These are phyloP conservation scores for Mycena belliarum DNA, from an alignment of 768 basidiomycete species.

Conservation along the genomic window DNA sequence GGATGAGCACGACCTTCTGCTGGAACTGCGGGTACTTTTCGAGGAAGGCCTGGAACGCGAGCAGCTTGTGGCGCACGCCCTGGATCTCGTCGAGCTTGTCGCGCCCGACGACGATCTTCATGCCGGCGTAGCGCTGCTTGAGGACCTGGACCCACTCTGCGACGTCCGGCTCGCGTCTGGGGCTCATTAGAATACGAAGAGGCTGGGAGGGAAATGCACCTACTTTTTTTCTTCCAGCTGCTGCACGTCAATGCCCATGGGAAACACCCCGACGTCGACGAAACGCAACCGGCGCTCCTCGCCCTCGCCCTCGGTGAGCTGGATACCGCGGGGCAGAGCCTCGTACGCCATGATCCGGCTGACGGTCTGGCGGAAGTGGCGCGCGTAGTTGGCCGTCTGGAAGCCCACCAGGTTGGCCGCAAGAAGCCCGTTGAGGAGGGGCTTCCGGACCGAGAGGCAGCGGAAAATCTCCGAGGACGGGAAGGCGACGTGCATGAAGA, in stretches of 20 bases:
- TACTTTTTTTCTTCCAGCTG: slow-evolving; percentile 68
- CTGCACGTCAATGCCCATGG: slow-evolving; percentile 85
- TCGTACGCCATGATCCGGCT: slow-evolving; percentile 78
- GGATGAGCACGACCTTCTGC: slow-evolving; percentile 82
- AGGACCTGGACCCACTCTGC: slow-evolving; percentile 79
- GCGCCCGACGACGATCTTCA: slow-evolving; percentile 85
- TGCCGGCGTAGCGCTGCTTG: slow-evolving; percentile 79
- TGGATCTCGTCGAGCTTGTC: slow-evolving; percentile 90
- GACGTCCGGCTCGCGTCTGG: slow-evolving; percentile 73
- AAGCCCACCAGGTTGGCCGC: slow-evolving; percentile 92
- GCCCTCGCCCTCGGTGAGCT: slow-evolving; percentile 45
- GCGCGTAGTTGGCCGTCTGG: slow-evolving; percentile 81
- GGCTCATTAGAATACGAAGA: background rate
- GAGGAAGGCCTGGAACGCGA: slow-evolving; percentile 81
- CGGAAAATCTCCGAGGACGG: slow-evolving; percentile 95
- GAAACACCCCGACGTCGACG: slow-evolving; percentile 86
- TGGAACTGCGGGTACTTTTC: slow-evolving; percentile 79
- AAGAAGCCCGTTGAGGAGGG: slow-evolving; percentile 85
- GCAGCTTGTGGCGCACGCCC: slow-evolving; percentile 82
- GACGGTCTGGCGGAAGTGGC: slow-evolving; percentile 86
- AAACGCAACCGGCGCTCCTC: slow-evolving; percentile 52
- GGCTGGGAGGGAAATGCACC: slow-evolving; percentile 17
- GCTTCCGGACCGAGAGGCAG: slow-evolving; percentile 77
- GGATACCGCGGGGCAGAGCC: slow-evolving; percentile 82
- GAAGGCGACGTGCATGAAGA: slow-evolving; percentile 98